Base-by-base conservation (phyloP, 164 flowering plant genomes). In the Dillenia turbinata region DNA sequence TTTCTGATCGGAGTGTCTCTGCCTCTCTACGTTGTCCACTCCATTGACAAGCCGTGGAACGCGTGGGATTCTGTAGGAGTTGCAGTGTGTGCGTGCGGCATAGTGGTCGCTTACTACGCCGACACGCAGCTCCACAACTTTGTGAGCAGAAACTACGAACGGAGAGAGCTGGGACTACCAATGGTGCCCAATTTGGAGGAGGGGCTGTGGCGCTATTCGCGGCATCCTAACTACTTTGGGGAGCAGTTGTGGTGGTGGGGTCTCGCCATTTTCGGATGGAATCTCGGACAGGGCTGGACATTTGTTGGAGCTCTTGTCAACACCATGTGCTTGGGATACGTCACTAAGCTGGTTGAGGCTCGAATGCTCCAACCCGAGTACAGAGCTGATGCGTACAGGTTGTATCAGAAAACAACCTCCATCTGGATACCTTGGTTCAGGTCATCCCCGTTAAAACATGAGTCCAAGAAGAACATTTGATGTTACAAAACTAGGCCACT, bases 201-300 rank as follows among this genome's bases (percentile, higher is more conserved):
- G 56, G 97, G 98, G 24, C 64, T 93, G 55, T 93, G 98, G 98
- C 57, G 62, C 13, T 93, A 87, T 66, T 93, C 92, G 0, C 74
- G 96, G 13, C 98, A 89, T 69, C 97, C 98, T 1, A 93, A 90
- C 73, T 93, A 93, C 76, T 81, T 93, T 53, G 98, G 98, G 14
- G 98, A 93, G 86, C 98, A 90, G 68, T 65, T 93, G 57, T 93
- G 98, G 98, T 93, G 98, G 97, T 93, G 98, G 98, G 98, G 98
- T 48, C 68, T 93, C 50, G 89, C 63, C 24, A 59, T 90, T 19
- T 87, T 84, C 65, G 88, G 82, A 13, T 90, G 94, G 89, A 89
- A 78, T 71, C 73, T 89, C 13, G 98, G 87, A 26, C 68, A 72
- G 17, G 88, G 90, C 14, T 93, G 98, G 98, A 76, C 85, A 10